Evolutionary conservation across 73 alveolate genomes (phyloP), one percentile per base, ranked within the genome.

Genomic region (Paramecium sexaurelia): DNA sequence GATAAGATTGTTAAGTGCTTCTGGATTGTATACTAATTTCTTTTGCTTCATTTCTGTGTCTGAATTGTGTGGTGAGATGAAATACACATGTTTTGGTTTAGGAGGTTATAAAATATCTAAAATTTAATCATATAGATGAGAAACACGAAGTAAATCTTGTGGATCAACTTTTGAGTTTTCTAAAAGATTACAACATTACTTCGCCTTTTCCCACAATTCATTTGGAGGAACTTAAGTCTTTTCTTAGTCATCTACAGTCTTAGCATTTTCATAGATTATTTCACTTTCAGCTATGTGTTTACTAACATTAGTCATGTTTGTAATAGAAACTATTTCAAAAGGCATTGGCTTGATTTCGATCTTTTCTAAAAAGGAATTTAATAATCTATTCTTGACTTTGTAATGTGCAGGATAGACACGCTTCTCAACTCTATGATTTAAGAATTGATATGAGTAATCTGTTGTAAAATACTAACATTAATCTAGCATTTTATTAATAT

Each of bases 161-260:
- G 39, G 6, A 27, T 61, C 83, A 2, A 24, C 47, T 32, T 61
- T 61, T 0, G 83, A 61, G 43, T 24, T 26, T 26, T 61, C 83
- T 29, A 61, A 32, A 10, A 61, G 43, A 26, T 24, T 61, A 29
- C 83, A 61, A 32, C 83, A 61, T 61, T 61, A 7, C 19, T 32
- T 61, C 9, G 83, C 83, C 33, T 61, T 61, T 32, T 61, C 83
- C 83, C 83, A 61, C 11, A 61, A 22, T 32, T 61, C 83, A 24
- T 61, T 61, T 29, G 83, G 83, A 22, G 83, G 83, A 61, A 61
- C 83, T 29, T 61, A 13, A 61, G 83, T 61, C 26, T n/a, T 26
- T 26, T 61, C 83, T n/a, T 61, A 61, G 7, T 61, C 83, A 61
- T 61, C 83, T 6, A 61, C 4, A n/a, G 83, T 61, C 45, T 61